Conservation (phyloP, 148 eudicot genomes). For the Cornus suecica region DNA sequence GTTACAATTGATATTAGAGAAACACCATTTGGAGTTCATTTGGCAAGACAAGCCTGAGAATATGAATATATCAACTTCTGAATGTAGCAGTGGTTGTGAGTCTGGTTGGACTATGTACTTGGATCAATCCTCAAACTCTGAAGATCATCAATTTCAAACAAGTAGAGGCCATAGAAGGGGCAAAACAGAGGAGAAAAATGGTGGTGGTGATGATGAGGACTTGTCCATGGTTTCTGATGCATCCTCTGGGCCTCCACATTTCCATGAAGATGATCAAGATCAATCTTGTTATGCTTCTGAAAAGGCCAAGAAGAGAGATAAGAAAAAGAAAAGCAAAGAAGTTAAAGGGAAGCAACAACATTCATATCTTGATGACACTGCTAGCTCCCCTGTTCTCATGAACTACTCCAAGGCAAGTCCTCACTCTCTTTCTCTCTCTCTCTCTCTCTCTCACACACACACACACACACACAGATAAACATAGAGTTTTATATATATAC, state of each 20-base stretch:
- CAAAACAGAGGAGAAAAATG: constrained; percentile 10
- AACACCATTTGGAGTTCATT: background rate
- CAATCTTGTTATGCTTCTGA: constrained; percentile 17
- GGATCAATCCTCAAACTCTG: constrained; percentile 51
- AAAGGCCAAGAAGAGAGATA: constrained; percentile 15
- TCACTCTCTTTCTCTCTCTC: background rate
- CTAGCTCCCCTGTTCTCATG: constrained; percentile 48
- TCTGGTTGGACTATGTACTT: constrained; percentile 89
- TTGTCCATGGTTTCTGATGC: constrained; percentile 88
- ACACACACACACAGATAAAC: too few species aligned
- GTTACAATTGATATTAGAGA: background rate
- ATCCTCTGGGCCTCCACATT: constrained; percentile 68
- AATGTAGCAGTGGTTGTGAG: constrained; percentile 66
- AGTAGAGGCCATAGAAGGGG: background rate
- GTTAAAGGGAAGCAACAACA: constrained; percentile 24
- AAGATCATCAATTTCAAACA: constrained; percentile 21
- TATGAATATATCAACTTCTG: constrained; percentile 52
- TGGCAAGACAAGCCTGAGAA: constrained; percentile 6
- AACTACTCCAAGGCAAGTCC: constrained; percentile 29
- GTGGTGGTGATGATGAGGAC: constrained; percentile 51
- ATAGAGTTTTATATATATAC: too few species aligned
- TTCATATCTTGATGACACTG: constrained; percentile 69
- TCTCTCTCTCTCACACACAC: background rate
- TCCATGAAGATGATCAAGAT: constrained; percentile 22
- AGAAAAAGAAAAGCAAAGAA: constrained; percentile 28